Percentiles rank a stretch among this genome's conserved stretches.
phyloP scores from a whole-genome alignment of 2,329 filamentous ascomycete species.

The Xylaria sp. region DNA sequence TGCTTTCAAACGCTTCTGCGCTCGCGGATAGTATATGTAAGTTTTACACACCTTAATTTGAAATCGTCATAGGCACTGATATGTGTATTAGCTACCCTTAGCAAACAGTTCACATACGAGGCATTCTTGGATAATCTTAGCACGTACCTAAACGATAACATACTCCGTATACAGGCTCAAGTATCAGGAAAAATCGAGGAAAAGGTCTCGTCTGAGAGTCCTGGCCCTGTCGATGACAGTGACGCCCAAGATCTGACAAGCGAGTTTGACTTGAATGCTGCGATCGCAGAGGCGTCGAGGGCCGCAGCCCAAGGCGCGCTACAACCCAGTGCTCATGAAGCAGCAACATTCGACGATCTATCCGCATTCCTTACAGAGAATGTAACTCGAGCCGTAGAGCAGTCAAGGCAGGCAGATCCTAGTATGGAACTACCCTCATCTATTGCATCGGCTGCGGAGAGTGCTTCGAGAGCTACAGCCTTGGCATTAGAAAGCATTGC shows the following conservation, averaged over 20 bases:
- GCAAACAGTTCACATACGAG: conserved; percentile 51
- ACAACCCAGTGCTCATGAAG: conserved; percentile 38
- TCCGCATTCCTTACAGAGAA: conserved; percentile 48
- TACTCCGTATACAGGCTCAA: conserved; percentile 46
- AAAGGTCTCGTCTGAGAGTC: conserved; percentile 39
- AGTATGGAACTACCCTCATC: conserved; percentile 47
- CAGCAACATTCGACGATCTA: conserved; percentile 45
- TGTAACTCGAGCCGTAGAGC: conserved; percentile 48
- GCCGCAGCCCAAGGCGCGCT: conserved; percentile 48
- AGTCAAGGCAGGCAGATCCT: conserved; percentile 44
- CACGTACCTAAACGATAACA: conserved; percentile 50
- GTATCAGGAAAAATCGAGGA: conserved; percentile 44
- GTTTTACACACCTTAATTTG: conserved; percentile 25
- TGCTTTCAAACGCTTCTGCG: conserved; percentile 47
- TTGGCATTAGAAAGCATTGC: conserved; percentile 50
- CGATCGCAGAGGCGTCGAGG: conserved; percentile 50
- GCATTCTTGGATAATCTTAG: conserved; percentile 50
- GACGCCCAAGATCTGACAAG: conserved; percentile 40
- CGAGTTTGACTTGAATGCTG: conserved; percentile 49
- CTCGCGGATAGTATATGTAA: conserved; percentile 45
- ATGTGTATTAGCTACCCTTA: conserved; percentile 40
- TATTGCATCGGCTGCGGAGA: conserved; percentile 49
- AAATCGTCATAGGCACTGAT: conserved; percentile 34
- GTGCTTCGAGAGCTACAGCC: conserved; percentile 49
- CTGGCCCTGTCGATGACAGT: conserved; percentile 40